Conservation (phyloP, 257 asterid genomes). For the Salvia splendens region DNA sequence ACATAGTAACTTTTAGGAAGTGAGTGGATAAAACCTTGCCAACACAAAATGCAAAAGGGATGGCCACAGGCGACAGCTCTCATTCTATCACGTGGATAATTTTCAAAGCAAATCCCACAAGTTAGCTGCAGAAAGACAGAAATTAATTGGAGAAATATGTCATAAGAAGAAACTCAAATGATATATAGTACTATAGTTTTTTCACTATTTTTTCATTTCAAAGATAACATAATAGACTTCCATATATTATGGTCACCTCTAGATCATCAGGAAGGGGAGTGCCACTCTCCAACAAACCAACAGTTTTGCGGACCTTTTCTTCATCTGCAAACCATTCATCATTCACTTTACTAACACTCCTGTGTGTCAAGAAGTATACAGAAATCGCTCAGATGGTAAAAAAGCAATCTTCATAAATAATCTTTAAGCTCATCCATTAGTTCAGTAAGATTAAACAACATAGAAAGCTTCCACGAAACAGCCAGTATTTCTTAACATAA, state of each 20-base stretch:
- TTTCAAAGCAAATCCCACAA: conserved; percentile 88
- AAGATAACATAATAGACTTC: conserved; percentile 26
- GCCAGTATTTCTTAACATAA: conserved; percentile 17
- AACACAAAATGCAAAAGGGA: conserved; percentile 75
- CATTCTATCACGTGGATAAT: conserved; percentile 40
- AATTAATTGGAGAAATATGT: conserved; percentile 24
- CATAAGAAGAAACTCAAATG: conserved; percentile 12
- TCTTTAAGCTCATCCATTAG: not conserved
- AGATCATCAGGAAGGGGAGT: conserved; percentile 56
- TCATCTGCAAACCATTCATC: conserved; percentile 94
- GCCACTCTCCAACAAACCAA: conserved; percentile 71
- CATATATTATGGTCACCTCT: conserved; percentile 57
- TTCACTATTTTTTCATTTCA: conserved; percentile 41
- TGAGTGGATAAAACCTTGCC: conserved; percentile 58
- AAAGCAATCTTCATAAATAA: conserved; percentile 21
- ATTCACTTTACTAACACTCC: conserved; percentile 87
- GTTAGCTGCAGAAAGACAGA: conserved; percentile 48
- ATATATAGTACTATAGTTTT: conserved; percentile 2
- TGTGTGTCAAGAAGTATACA: conserved; percentile 27
- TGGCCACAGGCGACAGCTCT: conserved; percentile 68
- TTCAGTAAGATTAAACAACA: conserved; percentile 12
- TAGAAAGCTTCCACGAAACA: conserved; percentile 13
- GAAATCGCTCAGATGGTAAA: not conserved
- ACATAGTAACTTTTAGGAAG: conserved; percentile 20
- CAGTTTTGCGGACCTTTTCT: conserved; percentile 73